These are phyloP conservation scores for Colletotrichum salicis DNA, from an alignment of 2,329 filamentous ascomycete genomes.

Conservation along the genomic window DNA sequence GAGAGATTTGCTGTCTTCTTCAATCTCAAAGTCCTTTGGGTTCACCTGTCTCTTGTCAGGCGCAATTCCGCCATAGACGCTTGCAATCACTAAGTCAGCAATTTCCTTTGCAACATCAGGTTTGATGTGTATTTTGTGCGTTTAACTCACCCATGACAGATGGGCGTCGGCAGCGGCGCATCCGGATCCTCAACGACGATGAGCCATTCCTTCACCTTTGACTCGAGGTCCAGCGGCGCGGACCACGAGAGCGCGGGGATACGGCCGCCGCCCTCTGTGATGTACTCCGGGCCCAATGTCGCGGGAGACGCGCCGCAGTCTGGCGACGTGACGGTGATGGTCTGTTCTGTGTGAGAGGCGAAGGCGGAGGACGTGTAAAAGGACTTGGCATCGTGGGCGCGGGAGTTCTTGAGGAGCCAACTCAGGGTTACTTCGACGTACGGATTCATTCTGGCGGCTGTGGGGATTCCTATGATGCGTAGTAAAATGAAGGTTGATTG, in stretches of 20 bases:
- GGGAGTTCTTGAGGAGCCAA: conserved; percentile 53
- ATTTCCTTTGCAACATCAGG: neutral
- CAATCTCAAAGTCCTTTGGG: conserved; percentile 50
- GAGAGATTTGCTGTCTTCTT: conserved; percentile 40
- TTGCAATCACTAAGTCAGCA: neutral
- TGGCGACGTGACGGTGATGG: conserved; percentile 51
- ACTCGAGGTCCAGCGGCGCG: conserved; percentile 41
- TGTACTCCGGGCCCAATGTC: conserved; percentile 50
- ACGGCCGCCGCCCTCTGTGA: conserved; percentile 48
- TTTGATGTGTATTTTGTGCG: neutral
- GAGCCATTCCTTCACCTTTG: conserved; percentile 54
- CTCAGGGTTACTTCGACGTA: conserved; percentile 49
- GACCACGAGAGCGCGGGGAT: conserved; percentile 56
- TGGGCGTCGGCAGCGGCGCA: conserved; percentile 54
- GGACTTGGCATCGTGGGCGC: conserved; percentile 50
- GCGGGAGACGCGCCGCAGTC: conserved; percentile 52
- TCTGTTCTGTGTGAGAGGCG: conserved; percentile 45
- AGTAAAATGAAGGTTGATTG: no score
- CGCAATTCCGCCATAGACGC: conserved; percentile 53
- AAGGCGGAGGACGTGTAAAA: conserved; percentile 52
- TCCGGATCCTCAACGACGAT: conserved; percentile 60
- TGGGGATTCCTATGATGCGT: neutral
- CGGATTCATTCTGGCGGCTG: conserved; percentile 36
- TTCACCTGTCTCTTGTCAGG: conserved; percentile 46
- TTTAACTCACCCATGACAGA: conserved; percentile 55